phyloP scores from a whole-genome alignment of 108 stramenopile genomes.

The Licmophora abbreviata region DNA sequence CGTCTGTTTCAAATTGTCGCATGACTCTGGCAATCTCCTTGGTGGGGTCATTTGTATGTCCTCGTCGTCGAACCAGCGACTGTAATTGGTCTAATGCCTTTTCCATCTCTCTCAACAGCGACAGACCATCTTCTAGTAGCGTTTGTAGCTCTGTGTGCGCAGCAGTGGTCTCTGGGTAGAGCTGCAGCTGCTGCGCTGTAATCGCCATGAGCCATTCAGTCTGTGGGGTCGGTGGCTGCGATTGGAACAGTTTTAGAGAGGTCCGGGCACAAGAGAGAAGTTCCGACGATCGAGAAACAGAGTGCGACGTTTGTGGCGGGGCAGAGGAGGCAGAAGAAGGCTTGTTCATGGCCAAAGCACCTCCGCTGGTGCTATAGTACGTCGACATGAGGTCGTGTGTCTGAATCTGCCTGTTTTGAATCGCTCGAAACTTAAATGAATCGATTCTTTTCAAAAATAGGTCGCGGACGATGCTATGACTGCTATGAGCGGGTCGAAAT shows the following conservation, averaged over 20 bases:
- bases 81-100: constrained; percentile 41
- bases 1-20: constrained; percentile 50
- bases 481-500: no score
- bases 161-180: constrained; percentile 1
- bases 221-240: constrained; percentile 8
- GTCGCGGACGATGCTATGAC: no score
- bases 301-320: constrained; percentile 10
- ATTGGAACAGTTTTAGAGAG: constrained; percentile 53
- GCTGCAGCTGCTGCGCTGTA: constrained; percentile 4
- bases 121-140: constrained; percentile 49
- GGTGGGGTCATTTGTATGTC: constrained; percentile 83
- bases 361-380: no score
- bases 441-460: no score
- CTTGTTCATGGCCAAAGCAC: no score
- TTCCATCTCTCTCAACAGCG: constrained; percentile 52
- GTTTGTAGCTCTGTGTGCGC: constrained; percentile 3
- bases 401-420: no score
- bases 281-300: constrained; percentile 64
- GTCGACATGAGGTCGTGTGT: no score
- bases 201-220: neutral
- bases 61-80: constrained; percentile 57
- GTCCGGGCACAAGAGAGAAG: constrained; percentile 73
- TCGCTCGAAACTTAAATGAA: no score
- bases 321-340: no score
- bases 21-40: constrained; percentile 44